A percentile compares a stretch with the other conserved stretches of the same genome.
Evolutionary conservation across 2,329 filamentous ascomycete genomes (phyloP).

Genomic region (Didymella lethalis): DNA sequence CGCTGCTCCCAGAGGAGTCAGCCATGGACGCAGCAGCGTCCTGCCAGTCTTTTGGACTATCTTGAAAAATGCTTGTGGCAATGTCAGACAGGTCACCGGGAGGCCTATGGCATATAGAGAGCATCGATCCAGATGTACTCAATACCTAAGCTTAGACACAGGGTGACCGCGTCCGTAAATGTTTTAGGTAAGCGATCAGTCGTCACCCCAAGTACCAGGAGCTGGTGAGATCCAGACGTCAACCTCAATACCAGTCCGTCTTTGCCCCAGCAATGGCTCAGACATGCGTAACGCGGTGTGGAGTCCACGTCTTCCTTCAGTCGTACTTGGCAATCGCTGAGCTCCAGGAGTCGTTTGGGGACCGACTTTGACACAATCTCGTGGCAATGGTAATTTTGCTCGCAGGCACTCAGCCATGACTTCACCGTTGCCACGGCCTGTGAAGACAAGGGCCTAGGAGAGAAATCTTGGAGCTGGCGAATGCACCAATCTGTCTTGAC

Average conservation of each 20-base stretch:
- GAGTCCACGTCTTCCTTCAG: not conserved
- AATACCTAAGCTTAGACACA: not conserved
- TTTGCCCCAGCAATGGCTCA: not conserved
- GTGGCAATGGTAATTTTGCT: not conserved
- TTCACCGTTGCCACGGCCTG: not conserved
- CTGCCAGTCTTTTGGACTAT: not conserved
- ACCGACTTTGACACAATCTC: not conserved
- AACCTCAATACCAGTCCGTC: not conserved
- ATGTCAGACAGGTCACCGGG: not conserved
- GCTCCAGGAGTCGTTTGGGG: not conserved
- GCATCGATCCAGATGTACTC: conserved; percentile 1
- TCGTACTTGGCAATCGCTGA: too few species aligned
- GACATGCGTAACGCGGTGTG: not conserved
- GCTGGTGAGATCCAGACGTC: not conserved
- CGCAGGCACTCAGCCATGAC: not conserved
- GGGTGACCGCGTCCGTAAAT: not conserved
- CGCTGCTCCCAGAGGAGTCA: not conserved
- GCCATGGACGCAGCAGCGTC: conserved; percentile 3
- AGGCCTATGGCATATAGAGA: not conserved
- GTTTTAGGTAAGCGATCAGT: not conserved
- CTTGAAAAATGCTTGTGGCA: not conserved
- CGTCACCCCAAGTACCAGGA: not conserved
- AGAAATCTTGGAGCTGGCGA: not conserved
- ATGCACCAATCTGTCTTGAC: not conserved
- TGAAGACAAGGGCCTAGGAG: not conserved